Conservation (phyloP, 371 early-diverging fungal genomes). For the Caulochytrium protostelioides region DNA sequence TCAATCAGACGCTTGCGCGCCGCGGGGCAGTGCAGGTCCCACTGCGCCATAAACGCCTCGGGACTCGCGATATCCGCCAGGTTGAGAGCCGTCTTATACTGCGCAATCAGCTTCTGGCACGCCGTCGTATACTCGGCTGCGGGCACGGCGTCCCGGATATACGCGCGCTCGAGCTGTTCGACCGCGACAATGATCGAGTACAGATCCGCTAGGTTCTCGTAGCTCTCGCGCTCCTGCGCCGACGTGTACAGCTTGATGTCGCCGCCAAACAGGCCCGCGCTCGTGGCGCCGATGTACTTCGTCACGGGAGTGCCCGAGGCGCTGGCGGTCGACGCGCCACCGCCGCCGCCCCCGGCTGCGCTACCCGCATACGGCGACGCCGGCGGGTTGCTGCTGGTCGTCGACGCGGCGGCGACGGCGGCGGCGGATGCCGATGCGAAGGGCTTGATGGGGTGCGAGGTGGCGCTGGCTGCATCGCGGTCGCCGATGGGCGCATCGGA, state of each 20-base stretch:
- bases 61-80: constrained; percentile 47
- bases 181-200: constrained; percentile 71
- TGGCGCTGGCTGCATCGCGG: too few species aligned
- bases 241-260: constrained; percentile 44
- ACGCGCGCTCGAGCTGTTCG: constrained; percentile 80
- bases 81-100: constrained; percentile 74
- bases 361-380: too few species aligned
- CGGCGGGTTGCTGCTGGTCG: too few species aligned
- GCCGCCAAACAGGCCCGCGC: constrained; percentile 1
- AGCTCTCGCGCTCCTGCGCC: constrained; percentile 64
- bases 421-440: too few species aligned
- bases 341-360: too few species aligned
- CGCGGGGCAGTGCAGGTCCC: constrained; percentile 76
- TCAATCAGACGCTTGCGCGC: constrained; percentile 52
- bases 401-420: too few species aligned
- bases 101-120: constrained; percentile 70
- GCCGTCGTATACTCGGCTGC: constrained; percentile 65
- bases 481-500: too few species aligned
- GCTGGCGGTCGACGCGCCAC: too few species aligned
- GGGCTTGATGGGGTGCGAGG: too few species aligned
- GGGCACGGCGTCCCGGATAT: constrained; percentile 66
- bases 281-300: too few species aligned
- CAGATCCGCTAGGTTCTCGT: constrained; percentile 78
- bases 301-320: too few species aligned
- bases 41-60: constrained; percentile 57